Conservation (phyloP, 805 yeast genomes). For the Hagleromyces aurorensis region DNA sequence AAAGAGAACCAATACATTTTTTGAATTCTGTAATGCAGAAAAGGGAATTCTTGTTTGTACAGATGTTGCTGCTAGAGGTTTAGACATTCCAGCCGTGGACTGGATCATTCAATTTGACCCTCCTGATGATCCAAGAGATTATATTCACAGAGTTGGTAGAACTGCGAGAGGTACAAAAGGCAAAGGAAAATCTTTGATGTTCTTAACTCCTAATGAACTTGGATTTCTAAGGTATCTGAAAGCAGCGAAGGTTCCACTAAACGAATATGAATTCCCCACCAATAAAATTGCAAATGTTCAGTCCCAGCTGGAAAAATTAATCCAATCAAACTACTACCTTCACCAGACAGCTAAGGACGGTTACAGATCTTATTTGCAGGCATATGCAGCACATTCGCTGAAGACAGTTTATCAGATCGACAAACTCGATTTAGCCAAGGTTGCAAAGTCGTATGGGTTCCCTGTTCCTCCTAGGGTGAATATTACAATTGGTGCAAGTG, state of each 20-base stretch:
- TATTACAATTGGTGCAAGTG: slow-evolving; percentile 91
- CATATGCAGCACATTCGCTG: slow-evolving; percentile 92
- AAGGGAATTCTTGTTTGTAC: slow-evolving; percentile 92
- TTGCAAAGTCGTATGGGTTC: slow-evolving; percentile 93
- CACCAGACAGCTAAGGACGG: slow-evolving; percentile 97
- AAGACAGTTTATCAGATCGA: slow-evolving; percentile 96
- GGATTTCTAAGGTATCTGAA: slow-evolving; percentile 92
- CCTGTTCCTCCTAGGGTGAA: slow-evolving; percentile 94
- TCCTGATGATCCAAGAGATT: slow-evolving; percentile 99
- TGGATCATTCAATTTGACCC: slow-evolving; percentile 99
- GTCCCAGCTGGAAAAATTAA: slow-evolving; percentile 82
- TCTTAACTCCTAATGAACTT: slow-evolving; percentile 85
- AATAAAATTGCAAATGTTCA: slow-evolving; percentile 95
- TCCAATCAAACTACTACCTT: slow-evolving; percentile 85
- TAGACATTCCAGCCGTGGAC: slow-evolving; percentile 97
- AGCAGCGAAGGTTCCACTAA: slow-evolving; percentile 94
- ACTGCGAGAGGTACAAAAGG: slow-evolving; percentile 93
- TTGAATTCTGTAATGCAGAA: slow-evolving; percentile 95
- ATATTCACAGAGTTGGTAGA: slow-evolving; percentile 97
- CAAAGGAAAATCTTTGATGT: slow-evolving; percentile 91
- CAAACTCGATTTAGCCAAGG: slow-evolving; percentile 86
- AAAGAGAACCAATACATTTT: slow-evolving; percentile 95
- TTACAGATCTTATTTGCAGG: slow-evolving; percentile 92
- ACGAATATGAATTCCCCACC: slow-evolving; percentile 93
- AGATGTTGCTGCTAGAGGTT: slow-evolving; percentile 98